A percentile compares a stretch with the other conserved stretches of the same genome.
Evolutionary conservation across 2,329 filamentous ascomycete species (phyloP).

Genomic region (Geosmithia putterillii): DNA sequence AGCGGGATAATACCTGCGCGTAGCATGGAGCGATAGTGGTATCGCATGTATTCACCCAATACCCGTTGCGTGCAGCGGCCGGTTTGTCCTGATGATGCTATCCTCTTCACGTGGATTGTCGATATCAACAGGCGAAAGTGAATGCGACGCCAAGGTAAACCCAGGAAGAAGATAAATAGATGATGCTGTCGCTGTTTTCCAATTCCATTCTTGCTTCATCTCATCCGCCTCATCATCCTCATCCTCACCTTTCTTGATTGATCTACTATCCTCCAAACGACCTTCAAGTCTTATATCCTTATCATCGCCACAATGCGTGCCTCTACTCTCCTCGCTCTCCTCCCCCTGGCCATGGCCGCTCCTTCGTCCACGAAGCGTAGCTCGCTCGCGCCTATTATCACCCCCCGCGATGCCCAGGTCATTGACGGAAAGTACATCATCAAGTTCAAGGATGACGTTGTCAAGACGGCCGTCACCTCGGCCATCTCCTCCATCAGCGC

Average conservation of each 20-base stretch:
- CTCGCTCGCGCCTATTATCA: constrained; percentile 19
- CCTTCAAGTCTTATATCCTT: not conserved
- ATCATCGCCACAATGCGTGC: constrained; percentile 16
- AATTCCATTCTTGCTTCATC: not conserved
- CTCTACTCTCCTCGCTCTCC: constrained; percentile 17
- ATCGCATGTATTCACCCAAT: not conserved
- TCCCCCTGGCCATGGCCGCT: constrained; percentile 17
- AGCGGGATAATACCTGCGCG: not conserved
- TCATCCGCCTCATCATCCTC: constrained; percentile 2
- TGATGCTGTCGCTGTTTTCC: not conserved
- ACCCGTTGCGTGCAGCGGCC: not conserved
- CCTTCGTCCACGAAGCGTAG: constrained; percentile 13
- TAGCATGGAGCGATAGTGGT: not conserved
- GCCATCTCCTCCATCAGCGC: constrained; percentile 14
- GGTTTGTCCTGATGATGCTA: not conserved
- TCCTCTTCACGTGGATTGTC: not conserved
- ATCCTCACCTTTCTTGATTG: constrained; percentile 1
- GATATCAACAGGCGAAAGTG: not conserved
- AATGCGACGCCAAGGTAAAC: not conserved
- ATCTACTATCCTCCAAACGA: not conserved
- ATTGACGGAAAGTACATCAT: constrained; percentile 24
- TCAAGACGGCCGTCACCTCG: constrained; percentile 9
- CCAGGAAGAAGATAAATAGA: constrained; percentile 3
- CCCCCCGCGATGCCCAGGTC: constrained; percentile 15
- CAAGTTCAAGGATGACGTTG: constrained; percentile 16